Evolutionary conservation across 1,139 yeast species (phyloP).

Genomic region (Protomyces pachydermus): DNA sequence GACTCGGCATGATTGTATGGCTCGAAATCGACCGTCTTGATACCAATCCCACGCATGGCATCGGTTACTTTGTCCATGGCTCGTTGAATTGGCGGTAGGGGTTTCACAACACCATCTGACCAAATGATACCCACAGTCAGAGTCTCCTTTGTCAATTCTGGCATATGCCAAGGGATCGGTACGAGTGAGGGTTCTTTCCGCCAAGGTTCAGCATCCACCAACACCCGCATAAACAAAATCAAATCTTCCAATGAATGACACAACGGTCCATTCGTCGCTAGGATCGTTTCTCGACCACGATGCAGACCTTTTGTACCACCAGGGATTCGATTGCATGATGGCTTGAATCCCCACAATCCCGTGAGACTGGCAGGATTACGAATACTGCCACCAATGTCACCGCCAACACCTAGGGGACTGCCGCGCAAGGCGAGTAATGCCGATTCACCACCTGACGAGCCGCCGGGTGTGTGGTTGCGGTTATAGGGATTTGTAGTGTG

Average conservation of each 20-base stretch:
- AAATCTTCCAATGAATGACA: constrained; percentile 52
- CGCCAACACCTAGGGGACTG: constrained; percentile 50
- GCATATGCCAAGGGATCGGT: constrained; percentile 49
- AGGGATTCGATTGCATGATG: constrained; percentile 50
- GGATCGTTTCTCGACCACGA: constrained; percentile 47
- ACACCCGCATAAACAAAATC: constrained; percentile 51
- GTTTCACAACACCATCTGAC: constrained; percentile 40
- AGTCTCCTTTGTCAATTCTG: constrained; percentile 41
- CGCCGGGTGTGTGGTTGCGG: constrained; percentile 49
- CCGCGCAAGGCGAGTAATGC: constrained; percentile 48
- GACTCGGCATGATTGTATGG: constrained; percentile 42
- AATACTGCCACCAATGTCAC: constrained; percentile 59
- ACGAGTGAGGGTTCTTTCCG: constrained; percentile 47
- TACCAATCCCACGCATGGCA: constrained; percentile 36
- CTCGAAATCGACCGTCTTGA: constrained; percentile 46
- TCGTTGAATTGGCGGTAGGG: constrained; percentile 51
- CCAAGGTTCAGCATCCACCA: constrained; percentile 57
- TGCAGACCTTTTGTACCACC: constrained; percentile 46
- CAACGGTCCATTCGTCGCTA: constrained; percentile 49
- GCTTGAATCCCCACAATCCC: constrained; percentile 52
- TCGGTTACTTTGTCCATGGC: constrained; percentile 41
- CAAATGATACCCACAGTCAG: constrained; percentile 39
- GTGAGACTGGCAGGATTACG: constrained; percentile 52
- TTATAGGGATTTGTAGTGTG: constrained; percentile 47
- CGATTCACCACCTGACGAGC: constrained; percentile 61